A percentile compares a stretch with the other conserved stretches of the same genome.
phyloP scores from a whole-genome alignment of 2,329 filamentous ascomycete genomes.

The Ophiostoma angusticollis region DNA sequence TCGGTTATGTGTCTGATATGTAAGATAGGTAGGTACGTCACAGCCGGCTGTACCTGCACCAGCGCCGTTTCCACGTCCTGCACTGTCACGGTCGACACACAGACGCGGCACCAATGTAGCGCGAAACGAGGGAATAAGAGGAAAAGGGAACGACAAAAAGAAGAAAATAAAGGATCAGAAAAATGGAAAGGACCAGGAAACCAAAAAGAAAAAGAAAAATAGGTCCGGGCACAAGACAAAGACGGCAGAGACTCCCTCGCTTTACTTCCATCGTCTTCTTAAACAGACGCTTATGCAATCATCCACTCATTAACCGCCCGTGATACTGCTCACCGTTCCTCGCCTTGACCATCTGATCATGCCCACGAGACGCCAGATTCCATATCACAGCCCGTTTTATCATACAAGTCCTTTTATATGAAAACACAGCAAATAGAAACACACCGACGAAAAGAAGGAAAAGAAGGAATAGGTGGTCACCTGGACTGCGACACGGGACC shows the following conservation, averaged over 20 bases:
- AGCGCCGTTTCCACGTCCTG: too few relatives aligned
- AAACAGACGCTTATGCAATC: too few relatives aligned
- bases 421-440: too few relatives aligned
- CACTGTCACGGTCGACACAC: too few relatives aligned
- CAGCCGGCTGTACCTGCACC: too few relatives aligned
- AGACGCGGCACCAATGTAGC: too few relatives aligned
- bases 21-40: too few relatives aligned
- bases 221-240: background rate
- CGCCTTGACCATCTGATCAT: background rate
- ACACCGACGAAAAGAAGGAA: background rate
- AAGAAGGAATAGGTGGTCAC: background rate
- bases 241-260: background rate
- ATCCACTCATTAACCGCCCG: too few relatives aligned
- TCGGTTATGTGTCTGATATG: too few relatives aligned
- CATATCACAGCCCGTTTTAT: constrained; percentile 5
- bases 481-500: background rate
- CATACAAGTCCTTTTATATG: constrained; percentile 3
- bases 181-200: background rate
- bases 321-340: too few relatives aligned
- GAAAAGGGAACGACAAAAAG: background rate
- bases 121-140: background rate
- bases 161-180: background rate
- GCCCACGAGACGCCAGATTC: background rate
- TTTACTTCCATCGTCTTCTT: too few relatives aligned
- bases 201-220: background rate